phyloP scores from a whole-genome alignment of 176 grass and related monocot species.

The Calamus simplicifolius region DNA sequence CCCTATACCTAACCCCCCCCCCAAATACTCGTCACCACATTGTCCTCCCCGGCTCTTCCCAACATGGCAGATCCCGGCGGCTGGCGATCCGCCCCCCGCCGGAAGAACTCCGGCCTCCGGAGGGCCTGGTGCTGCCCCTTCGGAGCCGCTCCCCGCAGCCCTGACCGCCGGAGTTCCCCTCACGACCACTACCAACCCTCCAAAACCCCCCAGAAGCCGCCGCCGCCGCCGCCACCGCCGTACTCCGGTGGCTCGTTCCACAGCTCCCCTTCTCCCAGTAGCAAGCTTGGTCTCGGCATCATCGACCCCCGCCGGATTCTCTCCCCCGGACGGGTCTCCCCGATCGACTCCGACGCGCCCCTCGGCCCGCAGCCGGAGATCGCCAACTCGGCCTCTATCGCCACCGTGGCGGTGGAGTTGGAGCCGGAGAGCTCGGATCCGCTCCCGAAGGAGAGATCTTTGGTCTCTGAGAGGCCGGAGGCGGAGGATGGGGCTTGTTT shows the following conservation, averaged over 20 bases:
- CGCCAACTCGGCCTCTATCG: not conserved
- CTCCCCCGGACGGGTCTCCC: constrained; percentile 85
- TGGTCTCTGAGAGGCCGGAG: constrained; percentile 27
- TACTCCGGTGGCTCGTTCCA: constrained; percentile 32
- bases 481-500: constrained; percentile 21
- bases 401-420: not conserved
- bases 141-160: constrained; percentile 36
- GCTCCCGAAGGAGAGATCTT: not conserved
- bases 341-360: constrained; percentile 59
- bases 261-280: constrained; percentile 54
- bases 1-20: constrained; percentile 1
- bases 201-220: constrained; percentile 51
- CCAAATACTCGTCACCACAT: not conserved
- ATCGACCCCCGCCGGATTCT: constrained; percentile 82
- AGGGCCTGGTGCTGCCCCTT: constrained; percentile 76
- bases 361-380: constrained; percentile 10
- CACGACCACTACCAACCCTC: not conserved
- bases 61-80: constrained; percentile 28
- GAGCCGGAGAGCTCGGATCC: constrained; percentile 20
- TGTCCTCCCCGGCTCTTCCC: not conserved
- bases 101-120: constrained; percentile 21
- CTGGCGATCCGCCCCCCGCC: constrained; percentile 14
- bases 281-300: constrained; percentile 36
- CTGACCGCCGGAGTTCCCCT: constrained; percentile 27
- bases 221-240: constrained; percentile 28